Evolutionary conservation across 805 yeast genomes (phyloP), one percentile per base, ranked within the genome.

Genomic region (Yarrowia yakushimensis): DNA sequence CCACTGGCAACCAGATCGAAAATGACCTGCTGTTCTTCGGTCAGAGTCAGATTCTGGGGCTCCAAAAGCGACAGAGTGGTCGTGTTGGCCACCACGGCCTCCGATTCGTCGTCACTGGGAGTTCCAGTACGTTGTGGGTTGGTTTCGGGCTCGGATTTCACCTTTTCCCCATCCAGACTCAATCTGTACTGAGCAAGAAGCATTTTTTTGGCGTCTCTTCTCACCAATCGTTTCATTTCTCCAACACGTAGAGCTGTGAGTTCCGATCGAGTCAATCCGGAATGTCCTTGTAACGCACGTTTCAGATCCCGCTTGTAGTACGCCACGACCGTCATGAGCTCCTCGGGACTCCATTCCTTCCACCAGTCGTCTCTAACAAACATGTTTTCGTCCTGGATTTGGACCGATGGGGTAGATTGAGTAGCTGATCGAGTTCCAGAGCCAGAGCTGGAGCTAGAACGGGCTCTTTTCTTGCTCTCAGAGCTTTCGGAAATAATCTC

Each of bases 301-400:
- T 12, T 6, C 12, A 48, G 13, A 1, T 48, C 57, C 17, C n/a
- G n/a, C 30, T 48, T 48, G 57, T 48, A 48, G 41, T 22, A 22
- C 10, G 41, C 31, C 10, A 33, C 13, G 15, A 48, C 12, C n/a
- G n/a, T 15, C 20, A 17, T 13, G 11, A 48, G 41, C 11, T 48
- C 57, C 7, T 33, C 22, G 7, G 57, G 28, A 1, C 10, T 4
- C 57, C 57, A 48, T 23, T 48, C 57, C n/a, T 34, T 22, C 57
- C 57, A 48, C 57, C 57, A 48, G 57, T 33, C 54, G 54, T 46
- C 55, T 2, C 39, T 18, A 11, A 15, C 18, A 20, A 48, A 48
- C 28, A 30, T 48, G 20, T 31, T 31, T 20, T 48, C 39, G 11
- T 48, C 28, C 28, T 31, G 55, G 15, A 20, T n/a, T 7, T 31